Percentiles rank a stretch among this genome's conserved stretches.
Evolutionary conservation across 805 yeast genomes (phyloP).

Genomic region (Teunomyces tritomae): DNA sequence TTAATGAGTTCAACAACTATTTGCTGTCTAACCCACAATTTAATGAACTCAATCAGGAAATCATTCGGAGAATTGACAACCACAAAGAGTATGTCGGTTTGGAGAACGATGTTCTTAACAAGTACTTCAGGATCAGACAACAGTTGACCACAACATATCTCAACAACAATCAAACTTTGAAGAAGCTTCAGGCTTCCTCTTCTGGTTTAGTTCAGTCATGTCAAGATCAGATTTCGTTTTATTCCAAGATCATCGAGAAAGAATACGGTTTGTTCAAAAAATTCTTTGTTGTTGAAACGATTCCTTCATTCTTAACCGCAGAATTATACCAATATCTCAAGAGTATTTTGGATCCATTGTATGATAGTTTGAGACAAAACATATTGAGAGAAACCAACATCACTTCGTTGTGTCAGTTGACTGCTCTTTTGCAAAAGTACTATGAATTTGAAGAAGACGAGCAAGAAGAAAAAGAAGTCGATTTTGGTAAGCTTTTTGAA

Average conservation of each 20-base stretch:
- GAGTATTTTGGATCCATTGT: conserved; percentile 70
- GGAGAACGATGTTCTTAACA: conserved; percentile 58
- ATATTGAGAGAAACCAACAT: conserved; percentile 72
- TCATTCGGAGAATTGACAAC: conserved; percentile 35
- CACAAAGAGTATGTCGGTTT: conserved; percentile 64
- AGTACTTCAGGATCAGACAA: conserved; percentile 59
- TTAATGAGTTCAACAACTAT: conserved; percentile 53
- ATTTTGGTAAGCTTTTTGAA: conserved; percentile 59
- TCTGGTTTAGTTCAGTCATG: conserved; percentile 54
- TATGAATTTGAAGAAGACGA: conserved; percentile 58
- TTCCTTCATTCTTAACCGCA: conserved; percentile 5
- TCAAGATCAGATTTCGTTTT: conserved; percentile 60
- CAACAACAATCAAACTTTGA: conserved; percentile 21
- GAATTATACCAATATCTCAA: conserved; percentile 59
- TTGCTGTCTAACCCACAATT: conserved; percentile 25
- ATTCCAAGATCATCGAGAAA: conserved; percentile 55
- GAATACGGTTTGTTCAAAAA: conserved; percentile 59
- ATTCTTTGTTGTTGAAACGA: conserved; percentile 39
- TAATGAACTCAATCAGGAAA: conserved; percentile 30
- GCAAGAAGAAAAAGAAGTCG: conserved; percentile 23
- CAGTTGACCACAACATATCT: conserved; percentile 44
- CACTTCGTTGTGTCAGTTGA: conserved; percentile 67
- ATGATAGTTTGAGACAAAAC: conserved; percentile 63
- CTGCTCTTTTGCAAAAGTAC: conserved; percentile 65
- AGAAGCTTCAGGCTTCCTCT: not conserved